phyloP scores from a whole-genome alignment of 805 yeast genomes.

The Myxozyma neglecta region DNA sequence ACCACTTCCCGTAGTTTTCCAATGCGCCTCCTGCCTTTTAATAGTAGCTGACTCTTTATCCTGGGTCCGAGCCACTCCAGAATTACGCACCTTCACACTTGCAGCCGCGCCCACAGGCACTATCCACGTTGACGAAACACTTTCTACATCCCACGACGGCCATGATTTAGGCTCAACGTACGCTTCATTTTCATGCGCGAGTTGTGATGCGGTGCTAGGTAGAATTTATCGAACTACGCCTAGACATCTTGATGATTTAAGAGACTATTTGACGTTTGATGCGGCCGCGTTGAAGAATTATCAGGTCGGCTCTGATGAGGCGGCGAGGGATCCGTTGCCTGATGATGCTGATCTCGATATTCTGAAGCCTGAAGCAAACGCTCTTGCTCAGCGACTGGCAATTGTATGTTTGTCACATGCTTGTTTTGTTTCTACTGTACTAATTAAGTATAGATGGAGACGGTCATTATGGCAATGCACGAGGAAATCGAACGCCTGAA shows the following conservation, averaged over 20 bases:
- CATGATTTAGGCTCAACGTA: slow-evolving; percentile 34
- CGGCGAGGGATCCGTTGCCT: slow-evolving; percentile 18
- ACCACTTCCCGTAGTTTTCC: slow-evolving; percentile 35
- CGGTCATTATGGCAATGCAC: slow-evolving; percentile 32
- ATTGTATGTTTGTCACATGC: slow-evolving; percentile 14
- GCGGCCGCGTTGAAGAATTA: slow-evolving; percentile 30
- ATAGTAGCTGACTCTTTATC: slow-evolving; percentile 36
- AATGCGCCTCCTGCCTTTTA: slow-evolving; percentile 33
- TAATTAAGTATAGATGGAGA: slow-evolving; percentile 23
- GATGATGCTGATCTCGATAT: slow-evolving; percentile 24
- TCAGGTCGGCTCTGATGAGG: slow-evolving; percentile 32
- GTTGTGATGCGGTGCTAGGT: slow-evolving; percentile 33
- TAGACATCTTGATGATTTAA: slow-evolving; percentile 33
- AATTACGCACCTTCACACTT: slow-evolving; percentile 32
- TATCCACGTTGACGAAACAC: slow-evolving; percentile 10
- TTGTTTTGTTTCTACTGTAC: background rate
- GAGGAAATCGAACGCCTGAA: slow-evolving; percentile 26
- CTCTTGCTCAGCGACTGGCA: slow-evolving; percentile 30
- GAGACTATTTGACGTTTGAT: slow-evolving; percentile 35
- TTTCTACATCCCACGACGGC: slow-evolving; percentile 25
- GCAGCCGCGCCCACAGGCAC: slow-evolving; percentile 25
- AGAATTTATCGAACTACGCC: slow-evolving; percentile 36
- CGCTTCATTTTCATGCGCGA: slow-evolving; percentile 28
- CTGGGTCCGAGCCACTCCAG: slow-evolving; percentile 34
- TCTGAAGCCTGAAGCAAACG: slow-evolving; percentile 25